These are phyloP conservation scores for Aspergillus luchuensis DNA, from an alignment of 2,329 filamentous ascomycete genomes.

Conservation along the genomic window DNA sequence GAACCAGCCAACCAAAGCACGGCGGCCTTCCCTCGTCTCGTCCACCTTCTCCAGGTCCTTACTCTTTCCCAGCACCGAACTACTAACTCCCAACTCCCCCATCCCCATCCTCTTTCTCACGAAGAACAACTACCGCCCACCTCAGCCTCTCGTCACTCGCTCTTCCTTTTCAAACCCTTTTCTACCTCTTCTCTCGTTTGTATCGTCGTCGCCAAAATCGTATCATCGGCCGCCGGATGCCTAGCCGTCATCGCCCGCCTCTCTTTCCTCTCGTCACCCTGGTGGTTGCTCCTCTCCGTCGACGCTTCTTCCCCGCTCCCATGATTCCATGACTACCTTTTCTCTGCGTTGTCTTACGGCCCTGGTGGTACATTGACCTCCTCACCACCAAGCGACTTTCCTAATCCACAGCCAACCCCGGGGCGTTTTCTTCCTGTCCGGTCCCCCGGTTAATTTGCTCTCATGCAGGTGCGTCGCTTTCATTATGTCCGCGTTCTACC, in stretches of 20 bases:
- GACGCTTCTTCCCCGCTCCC: slow-evolving; percentile 40
- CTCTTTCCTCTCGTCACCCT: slow-evolving; percentile 20
- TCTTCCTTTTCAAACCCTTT: slow-evolving; percentile 2
- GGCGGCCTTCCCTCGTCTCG: slow-evolving; percentile 3
- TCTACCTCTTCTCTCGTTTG: slow-evolving; percentile 7
- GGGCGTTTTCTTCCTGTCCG: slow-evolving; percentile 21
- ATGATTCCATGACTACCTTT: slow-evolving; percentile 39
- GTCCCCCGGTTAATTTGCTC: slow-evolving; percentile 34
- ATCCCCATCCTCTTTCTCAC: slow-evolving; percentile 1
- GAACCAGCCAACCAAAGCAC: background rate
- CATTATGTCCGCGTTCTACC: slow-evolving; percentile 10
- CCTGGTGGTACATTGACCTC: slow-evolving; percentile 42
- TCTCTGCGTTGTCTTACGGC: slow-evolving; percentile 33
- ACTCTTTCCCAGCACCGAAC: slow-evolving; percentile 1
- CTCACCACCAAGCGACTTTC: slow-evolving; percentile 28
- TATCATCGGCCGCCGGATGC: slow-evolving; percentile 26
- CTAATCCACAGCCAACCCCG: slow-evolving; percentile 29
- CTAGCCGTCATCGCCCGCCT: slow-evolving; percentile 21
- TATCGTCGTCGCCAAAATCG: slow-evolving; percentile 2
- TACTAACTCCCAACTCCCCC: slow-evolving; percentile 2
- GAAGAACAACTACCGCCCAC: slow-evolving; percentile 1
- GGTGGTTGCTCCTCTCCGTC: slow-evolving; percentile 26
- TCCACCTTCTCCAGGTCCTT: slow-evolving; percentile 6
- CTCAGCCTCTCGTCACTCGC: slow-evolving; percentile 3
- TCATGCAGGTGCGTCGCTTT: slow-evolving; percentile 45